Evolutionary conservation across 495 filamentous ascomycete genomes (phyloP).

Genomic region (Neurospora sp.): DNA sequence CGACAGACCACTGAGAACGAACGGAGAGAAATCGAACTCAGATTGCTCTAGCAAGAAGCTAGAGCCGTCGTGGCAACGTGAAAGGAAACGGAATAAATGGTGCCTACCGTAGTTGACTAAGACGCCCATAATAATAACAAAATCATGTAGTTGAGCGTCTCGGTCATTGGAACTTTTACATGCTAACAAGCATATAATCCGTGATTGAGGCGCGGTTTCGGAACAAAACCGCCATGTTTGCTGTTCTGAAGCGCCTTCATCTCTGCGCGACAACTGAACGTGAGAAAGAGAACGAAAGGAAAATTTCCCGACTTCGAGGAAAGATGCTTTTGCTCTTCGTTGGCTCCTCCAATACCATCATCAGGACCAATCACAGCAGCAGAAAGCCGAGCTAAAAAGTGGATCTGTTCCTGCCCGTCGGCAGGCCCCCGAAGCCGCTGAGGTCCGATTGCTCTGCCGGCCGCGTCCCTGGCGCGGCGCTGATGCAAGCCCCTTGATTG

Average conservation of each 20-base stretch:
- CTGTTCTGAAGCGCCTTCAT: neutral
- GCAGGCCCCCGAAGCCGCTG: neutral
- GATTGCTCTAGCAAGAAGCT: slow-evolving; percentile 33
- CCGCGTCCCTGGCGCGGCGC: neutral
- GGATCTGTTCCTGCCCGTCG: neutral
- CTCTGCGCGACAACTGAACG: neutral
- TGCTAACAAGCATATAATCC: neutral
- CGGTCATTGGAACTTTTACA: neutral
- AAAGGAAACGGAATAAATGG: neutral
- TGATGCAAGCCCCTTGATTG: neutral
- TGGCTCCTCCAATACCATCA: neutral
- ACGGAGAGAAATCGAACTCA: slow-evolving; percentile 31
- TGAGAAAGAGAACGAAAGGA: neutral
- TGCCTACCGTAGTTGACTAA: slow-evolving; percentile 4
- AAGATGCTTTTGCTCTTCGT: neutral
- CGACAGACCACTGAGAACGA: slow-evolving; percentile 36
- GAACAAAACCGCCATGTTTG: neutral
- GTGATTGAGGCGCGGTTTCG: neutral
- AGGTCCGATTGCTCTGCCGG: neutral
- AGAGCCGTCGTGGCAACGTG: slow-evolving; percentile 27
- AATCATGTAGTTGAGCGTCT: neutral
- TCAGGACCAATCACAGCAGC: neutral
- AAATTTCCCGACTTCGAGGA: neutral
- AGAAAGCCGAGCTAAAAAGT: neutral
- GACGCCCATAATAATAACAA: neutral